Evolutionary conservation across 257 asterid genomes (phyloP).

Genomic region (Jacaranda mimosifolia): DNA sequence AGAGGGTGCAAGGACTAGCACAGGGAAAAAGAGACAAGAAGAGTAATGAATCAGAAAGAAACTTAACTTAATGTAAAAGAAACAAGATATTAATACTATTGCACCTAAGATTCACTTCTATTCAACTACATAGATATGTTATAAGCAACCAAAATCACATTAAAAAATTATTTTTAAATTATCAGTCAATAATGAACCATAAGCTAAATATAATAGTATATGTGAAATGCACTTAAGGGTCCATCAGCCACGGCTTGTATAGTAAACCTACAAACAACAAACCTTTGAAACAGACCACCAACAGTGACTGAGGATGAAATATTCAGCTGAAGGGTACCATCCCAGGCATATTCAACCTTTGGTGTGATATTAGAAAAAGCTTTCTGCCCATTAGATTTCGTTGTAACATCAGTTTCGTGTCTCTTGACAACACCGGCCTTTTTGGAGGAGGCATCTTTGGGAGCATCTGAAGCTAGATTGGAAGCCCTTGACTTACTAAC

Average conservation of each 20-base stretch:
- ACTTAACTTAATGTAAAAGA: background rate
- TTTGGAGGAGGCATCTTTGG: slow-evolving; percentile 46
- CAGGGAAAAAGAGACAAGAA: background rate
- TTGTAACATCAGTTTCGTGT: slow-evolving; percentile 30
- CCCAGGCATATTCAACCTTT: slow-evolving; percentile 64
- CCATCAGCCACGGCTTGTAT: background rate
- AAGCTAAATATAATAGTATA: background rate
- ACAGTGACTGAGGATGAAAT: slow-evolving; percentile 66
- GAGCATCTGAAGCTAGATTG: slow-evolving; percentile 49
- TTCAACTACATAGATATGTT: background rate
- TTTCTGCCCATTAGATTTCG: slow-evolving; percentile 41
- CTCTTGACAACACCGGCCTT: slow-evolving; percentile 47
- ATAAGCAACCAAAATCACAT: background rate
- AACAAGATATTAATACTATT: background rate
- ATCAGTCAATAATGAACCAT: background rate
- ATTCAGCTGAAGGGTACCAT: slow-evolving; percentile 76
- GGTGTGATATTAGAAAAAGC: slow-evolving; percentile 40
- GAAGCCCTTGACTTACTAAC: slow-evolving; percentile 38
- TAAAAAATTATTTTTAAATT: background rate
- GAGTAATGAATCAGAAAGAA: background rate
- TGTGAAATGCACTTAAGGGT: background rate
- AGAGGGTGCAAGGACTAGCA: background rate
- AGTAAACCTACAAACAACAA: slow-evolving; percentile 32
- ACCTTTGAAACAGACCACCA: slow-evolving; percentile 76
- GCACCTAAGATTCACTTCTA: background rate